Evolutionary conservation across 306 rosid genomes (phyloP).

Genomic region (Vachellia collinsii): DNA sequence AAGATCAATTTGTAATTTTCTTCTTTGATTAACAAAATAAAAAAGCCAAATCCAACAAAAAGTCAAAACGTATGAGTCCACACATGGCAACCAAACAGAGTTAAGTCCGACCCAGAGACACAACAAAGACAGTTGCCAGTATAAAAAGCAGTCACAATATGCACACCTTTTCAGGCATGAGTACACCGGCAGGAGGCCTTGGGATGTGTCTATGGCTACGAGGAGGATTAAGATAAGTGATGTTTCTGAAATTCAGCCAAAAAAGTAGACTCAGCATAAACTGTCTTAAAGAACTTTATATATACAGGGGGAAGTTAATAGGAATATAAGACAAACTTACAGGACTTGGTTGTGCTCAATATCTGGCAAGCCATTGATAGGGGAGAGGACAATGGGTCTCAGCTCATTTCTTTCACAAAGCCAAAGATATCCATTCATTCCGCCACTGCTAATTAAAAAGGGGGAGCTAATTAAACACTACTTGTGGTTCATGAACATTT

Average conservation of each 20-base stretch:
- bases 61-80: conserved; percentile 7
- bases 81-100: conserved; percentile 16
- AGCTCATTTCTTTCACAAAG: conserved; percentile 69
- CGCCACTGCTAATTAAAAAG: conserved; percentile 59
- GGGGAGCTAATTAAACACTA: conserved; percentile 16
- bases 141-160: conserved; percentile 23
- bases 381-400: conserved; percentile 60
- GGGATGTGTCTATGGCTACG: conserved; percentile 63
- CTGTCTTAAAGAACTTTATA: conserved; percentile 24
- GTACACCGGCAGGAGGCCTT: conserved; percentile 69
- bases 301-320: not conserved
- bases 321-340: conserved; percentile 58
- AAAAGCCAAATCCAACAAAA: not conserved
- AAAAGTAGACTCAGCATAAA: conserved; percentile 41
- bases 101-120: not conserved
- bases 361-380: conserved; percentile 69
- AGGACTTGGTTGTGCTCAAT: conserved; percentile 68
- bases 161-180: conserved; percentile 79
- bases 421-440: conserved; percentile 92
- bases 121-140: not conserved
- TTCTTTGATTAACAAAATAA: not conserved
- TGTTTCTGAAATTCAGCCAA: conserved; percentile 59
- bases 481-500: conserved; percentile 22
- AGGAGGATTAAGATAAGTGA: conserved; percentile 68
- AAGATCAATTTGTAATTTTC: not conserved